Conservation (phyloP, 345 rosid genomes). For the Cardamine occulta region DNA sequence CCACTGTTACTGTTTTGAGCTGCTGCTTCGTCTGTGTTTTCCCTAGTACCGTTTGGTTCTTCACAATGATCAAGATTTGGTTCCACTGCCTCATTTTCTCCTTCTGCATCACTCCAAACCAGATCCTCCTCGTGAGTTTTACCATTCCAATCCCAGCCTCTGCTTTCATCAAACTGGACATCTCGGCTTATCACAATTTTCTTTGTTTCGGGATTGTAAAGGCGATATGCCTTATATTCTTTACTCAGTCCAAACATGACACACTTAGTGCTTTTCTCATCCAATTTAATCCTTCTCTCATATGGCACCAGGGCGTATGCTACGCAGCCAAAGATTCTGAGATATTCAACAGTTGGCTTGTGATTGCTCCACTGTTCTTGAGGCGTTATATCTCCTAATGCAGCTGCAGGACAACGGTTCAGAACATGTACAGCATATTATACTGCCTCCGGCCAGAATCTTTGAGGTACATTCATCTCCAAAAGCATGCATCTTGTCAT, state of each 20-base stretch:
- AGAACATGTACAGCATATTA: not conserved
- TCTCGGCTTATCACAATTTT: not conserved
- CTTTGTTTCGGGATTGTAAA: not conserved
- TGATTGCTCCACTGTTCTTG: not conserved
- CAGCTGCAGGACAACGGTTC: not conserved
- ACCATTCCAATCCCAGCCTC: not conserved
- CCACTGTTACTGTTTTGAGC: too few species aligned
- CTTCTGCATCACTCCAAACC: too few species aligned
- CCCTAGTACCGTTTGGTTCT: too few species aligned
- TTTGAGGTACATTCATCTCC: rapidly evolving
- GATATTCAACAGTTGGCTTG: not conserved
- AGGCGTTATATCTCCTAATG: not conserved
- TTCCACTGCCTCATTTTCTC: too few species aligned
- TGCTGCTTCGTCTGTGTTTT: too few species aligned
- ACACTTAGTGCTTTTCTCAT: not conserved
- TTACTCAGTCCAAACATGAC: not conserved
- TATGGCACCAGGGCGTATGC: rapidly evolving
- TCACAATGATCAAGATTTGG: too few species aligned
- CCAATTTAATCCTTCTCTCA: not conserved
- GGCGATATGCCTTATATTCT: not conserved
- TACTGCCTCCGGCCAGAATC: not conserved
- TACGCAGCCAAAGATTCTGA: not conserved
- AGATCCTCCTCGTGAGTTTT: too few species aligned
- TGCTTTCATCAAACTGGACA: not conserved
- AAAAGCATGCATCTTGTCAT: not conserved